These are phyloP conservation scores for Platanthera zijinensis DNA, from an alignment of 106 monocot species.

Conservation along the genomic window DNA sequence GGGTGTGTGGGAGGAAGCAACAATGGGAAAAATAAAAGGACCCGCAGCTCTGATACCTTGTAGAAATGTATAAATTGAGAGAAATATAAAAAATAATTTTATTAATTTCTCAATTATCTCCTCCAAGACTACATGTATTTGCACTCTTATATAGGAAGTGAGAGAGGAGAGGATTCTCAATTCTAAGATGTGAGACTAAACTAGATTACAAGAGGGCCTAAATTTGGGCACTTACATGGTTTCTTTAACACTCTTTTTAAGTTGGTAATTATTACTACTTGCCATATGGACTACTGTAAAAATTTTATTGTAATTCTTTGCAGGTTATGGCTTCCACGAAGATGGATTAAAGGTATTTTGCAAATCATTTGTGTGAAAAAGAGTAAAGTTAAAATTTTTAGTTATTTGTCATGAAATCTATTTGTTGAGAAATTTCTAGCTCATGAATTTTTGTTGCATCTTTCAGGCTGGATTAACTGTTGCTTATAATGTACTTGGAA, in stretches of 20 bases:
- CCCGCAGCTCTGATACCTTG: too few relatives aligned
- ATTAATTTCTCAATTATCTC: too few relatives aligned
- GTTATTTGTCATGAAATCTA: not conserved
- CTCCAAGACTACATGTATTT: too few relatives aligned
- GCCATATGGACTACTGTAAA: not conserved
- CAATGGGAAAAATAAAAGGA: too few relatives aligned
- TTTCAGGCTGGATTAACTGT: conserved; percentile 63
- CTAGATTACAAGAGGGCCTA: too few relatives aligned
- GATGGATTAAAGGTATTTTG: conserved; percentile 80
- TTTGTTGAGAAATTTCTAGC: not conserved
- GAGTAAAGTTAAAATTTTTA: not conserved
- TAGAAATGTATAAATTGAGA: too few relatives aligned
- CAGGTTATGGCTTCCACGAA: conserved; percentile 98
- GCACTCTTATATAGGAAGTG: too few relatives aligned
- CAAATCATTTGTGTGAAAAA: not conserved
- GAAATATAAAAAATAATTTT: too few relatives aligned
- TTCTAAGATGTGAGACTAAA: too few relatives aligned
- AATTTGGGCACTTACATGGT: too few relatives aligned
- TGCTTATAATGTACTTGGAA: conserved; percentile 47
- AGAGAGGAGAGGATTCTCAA: too few relatives aligned
- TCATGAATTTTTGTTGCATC: not conserved
- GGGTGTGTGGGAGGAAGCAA: too few relatives aligned
- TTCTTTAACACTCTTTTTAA: not conserved
- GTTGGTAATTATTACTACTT: not conserved
- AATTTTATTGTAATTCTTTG: conserved; percentile 4